Evolutionary conservation across 306 rosid genomes (phyloP), one percentile per base, ranked within the genome.

Genomic region (Quercus agrifolia): DNA sequence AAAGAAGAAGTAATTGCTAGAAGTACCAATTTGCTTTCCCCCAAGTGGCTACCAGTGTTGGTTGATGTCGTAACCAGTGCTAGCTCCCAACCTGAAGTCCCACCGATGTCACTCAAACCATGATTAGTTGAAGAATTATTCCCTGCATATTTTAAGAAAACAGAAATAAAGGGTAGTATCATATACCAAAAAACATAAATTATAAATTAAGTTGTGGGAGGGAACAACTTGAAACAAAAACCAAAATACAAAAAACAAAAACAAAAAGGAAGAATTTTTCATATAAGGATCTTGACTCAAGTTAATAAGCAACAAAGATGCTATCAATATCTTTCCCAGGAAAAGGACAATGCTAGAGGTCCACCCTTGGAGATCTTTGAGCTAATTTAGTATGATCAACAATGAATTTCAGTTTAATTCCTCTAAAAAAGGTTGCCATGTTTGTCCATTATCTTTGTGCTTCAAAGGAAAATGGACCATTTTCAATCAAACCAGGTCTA

Each of bases 21-120:
- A 38, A 38, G 46, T 38, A 95, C 99, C 97, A 95, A 83, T 82
- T 81, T 89, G 75, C 83, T 79, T 44, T 86, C 81, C 0, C 77
- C 74, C 0, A 20, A 70, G 19, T 82, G 92, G 81, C 81, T 74
- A 6, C 86, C 69, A 84, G 87, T 77, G 86, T 85, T 93, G 86
- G 93, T 89, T 66, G 93, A 92, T 70, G 97, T 75, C 63, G 93
- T 93, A 46, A 93, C 94, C 49, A 93, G 83, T 19, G 97, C 89
- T 74, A 95, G 89, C 83, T 95, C 99, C 99, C 99, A 95, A 81
- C 96, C 97, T 30, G 93, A 77, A 83, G 91, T 80, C 75, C 99
- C 96, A 19, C 78, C 80, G 3, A 90, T 69, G 23, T 91, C 59
- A 35, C 80, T 78, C 81, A 85, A 88, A 63, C 78, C 75, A 78